Evolutionary conservation across 257 asterid species (phyloP).

Genomic region (Przewalskia tangutica): DNA sequence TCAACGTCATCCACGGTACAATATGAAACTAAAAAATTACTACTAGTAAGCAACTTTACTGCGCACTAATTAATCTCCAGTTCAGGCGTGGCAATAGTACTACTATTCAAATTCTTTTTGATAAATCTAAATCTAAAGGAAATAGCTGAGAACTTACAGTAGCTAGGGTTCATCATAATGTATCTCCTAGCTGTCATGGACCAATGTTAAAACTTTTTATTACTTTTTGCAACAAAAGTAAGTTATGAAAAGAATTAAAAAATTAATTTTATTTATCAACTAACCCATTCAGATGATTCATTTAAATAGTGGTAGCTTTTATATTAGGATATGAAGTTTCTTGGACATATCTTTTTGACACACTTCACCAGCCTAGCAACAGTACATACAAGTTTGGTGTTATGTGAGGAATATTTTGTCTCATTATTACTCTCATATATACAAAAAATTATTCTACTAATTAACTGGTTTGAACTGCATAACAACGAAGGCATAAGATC

Average conservation of each 20-base stretch:
- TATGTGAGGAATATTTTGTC: neutral
- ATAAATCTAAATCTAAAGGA: neutral
- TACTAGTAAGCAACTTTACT: neutral
- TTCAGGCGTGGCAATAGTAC: neutral
- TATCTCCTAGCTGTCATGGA: constrained; percentile 1
- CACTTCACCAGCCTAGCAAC: constrained; percentile 14
- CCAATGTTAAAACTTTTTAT: neutral
- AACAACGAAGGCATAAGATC: neutral
- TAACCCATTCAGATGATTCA: neutral
- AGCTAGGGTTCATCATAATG: neutral
- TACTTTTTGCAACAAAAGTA: neutral
- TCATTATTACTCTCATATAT: neutral
- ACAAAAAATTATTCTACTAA: neutral
- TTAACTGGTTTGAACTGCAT: constrained; percentile 1
- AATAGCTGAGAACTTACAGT: constrained; percentile 1
- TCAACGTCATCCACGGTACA: neutral
- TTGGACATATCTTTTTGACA: neutral
- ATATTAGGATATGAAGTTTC: constrained; percentile 7
- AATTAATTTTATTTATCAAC: neutral
- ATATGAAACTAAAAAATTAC: neutral
- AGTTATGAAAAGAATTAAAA: neutral
- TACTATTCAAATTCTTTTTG: neutral
- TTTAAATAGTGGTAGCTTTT: neutral
- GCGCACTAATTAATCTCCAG: neutral
- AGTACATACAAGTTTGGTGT: neutral